Conservation (phyloP, 2,329 filamentous ascomycete species). For the Ilyonectria mors-panacis region DNA sequence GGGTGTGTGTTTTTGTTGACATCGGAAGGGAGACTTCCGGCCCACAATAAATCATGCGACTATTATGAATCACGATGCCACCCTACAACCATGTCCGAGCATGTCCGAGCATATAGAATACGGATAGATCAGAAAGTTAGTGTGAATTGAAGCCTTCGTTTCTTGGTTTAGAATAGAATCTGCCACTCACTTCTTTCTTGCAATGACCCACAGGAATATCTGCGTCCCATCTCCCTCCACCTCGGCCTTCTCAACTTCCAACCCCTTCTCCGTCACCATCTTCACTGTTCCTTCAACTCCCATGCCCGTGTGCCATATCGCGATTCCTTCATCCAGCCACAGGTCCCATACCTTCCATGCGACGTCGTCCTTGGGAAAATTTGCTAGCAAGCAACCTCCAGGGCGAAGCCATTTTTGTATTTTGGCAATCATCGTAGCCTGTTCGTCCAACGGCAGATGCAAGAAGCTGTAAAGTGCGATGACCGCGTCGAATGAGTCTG, state of each 20-base stretch:
- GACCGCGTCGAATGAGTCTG: conserved; percentile 16
- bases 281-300: neutral
- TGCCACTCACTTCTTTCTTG: neutral
- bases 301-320: neutral
- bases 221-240: conserved; percentile 5
- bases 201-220: conserved; percentile 12
- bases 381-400: conserved; percentile 21
- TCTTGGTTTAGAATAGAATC: no score
- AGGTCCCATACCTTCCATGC: neutral
- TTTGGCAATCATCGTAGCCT: conserved; percentile 17
- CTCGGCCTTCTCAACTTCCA: neutral
- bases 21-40: neutral
- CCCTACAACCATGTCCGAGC: neutral
- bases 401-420: conserved; percentile 24
- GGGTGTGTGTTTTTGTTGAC: neutral
- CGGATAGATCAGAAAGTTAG: no score
- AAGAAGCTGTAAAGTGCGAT: conserved; percentile 33
- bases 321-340: conserved; percentile 1
- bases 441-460: conserved; percentile 28
- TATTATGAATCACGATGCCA: neutral
- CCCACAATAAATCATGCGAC: neutral
- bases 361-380: neutral
- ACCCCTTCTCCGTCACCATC: neutral
- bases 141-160: no score
- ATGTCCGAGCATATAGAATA: no score